A percentile compares a stretch with the other conserved stretches of the same genome.
Conservation (phyloP, 306 rosid genomes). For the Castanopsis chinensis region DNA sequence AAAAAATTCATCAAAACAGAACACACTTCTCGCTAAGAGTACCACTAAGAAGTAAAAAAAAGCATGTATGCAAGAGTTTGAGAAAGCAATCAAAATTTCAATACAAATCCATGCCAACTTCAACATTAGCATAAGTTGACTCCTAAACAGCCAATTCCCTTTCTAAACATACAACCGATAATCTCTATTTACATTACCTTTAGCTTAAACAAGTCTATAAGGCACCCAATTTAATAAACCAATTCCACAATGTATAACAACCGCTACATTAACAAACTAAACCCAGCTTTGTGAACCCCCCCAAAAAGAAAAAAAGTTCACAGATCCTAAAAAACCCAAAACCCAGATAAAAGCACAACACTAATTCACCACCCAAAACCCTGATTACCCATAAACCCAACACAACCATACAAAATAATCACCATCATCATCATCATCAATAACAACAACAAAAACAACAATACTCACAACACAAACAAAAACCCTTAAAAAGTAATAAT, state of each 20-base stretch:
- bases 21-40: neutral
- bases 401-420: neutral
- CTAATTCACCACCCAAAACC: conserved; percentile 8
- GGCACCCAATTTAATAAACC: neutral
- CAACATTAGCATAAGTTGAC: neutral
- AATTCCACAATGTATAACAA: neutral
- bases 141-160: neutral
- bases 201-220: neutral
- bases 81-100: neutral
- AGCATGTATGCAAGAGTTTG: neutral
- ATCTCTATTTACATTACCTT: neutral
- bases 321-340: conserved; percentile 15
- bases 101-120: neutral
- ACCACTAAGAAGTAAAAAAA: neutral
- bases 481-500: neutral
- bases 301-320: neutral
- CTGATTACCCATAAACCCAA: neutral
- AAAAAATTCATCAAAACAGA: neutral
- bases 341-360: neutral
- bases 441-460: neutral
- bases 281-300: neutral
- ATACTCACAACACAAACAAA: neutral
- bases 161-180: neutral
- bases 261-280: neutral
- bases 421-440: too few species aligned